These are phyloP conservation scores for Areca catechu DNA, from an alignment of 176 grass and related monocot species.

Conservation along the genomic window DNA sequence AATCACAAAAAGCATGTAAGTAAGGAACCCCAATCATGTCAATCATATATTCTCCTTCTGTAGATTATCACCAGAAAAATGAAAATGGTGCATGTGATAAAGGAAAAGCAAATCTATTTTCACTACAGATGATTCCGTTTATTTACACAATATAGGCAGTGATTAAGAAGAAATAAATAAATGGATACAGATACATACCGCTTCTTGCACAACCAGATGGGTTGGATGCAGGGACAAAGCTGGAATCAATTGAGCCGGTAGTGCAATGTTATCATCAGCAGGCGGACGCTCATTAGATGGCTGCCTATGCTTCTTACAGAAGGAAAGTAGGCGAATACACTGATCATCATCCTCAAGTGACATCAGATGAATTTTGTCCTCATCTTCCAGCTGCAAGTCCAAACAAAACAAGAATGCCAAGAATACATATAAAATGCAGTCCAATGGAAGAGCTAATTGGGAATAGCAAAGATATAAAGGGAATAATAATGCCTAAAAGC, in stretches of 20 bases:
- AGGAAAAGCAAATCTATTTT: too few species aligned
- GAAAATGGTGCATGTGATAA: too few species aligned
- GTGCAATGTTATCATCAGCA: conserved; percentile 31
- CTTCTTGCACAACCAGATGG: conserved; percentile 94
- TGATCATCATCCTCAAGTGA: conserved; percentile 86
- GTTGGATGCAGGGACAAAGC: conserved; percentile 30
- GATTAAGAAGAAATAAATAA: neutral
- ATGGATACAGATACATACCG: conserved; percentile 35
- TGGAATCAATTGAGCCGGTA: conserved; percentile 29
- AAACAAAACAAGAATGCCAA: conserved; percentile 1
- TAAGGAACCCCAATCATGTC: too few species aligned
- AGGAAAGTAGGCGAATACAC: conserved; percentile 92
- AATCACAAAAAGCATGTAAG: too few species aligned
- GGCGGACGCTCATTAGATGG: conserved; percentile 69
- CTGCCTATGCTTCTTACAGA: conserved; percentile 95
- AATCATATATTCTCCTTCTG: too few species aligned
- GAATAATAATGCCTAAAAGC: too few species aligned
- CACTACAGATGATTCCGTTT: too few species aligned
- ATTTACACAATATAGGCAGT: too few species aligned
- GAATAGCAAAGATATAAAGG: too few species aligned
- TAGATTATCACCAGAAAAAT: too few species aligned
- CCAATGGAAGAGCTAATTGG: too few species aligned
- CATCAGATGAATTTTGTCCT: conserved; percentile 80
- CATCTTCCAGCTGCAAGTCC: conserved; percentile 81
- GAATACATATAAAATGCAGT: too few species aligned